phyloP scores from a whole-genome alignment of 2,329 filamentous ascomycete species.

The Escovopsis sp. region DNA sequence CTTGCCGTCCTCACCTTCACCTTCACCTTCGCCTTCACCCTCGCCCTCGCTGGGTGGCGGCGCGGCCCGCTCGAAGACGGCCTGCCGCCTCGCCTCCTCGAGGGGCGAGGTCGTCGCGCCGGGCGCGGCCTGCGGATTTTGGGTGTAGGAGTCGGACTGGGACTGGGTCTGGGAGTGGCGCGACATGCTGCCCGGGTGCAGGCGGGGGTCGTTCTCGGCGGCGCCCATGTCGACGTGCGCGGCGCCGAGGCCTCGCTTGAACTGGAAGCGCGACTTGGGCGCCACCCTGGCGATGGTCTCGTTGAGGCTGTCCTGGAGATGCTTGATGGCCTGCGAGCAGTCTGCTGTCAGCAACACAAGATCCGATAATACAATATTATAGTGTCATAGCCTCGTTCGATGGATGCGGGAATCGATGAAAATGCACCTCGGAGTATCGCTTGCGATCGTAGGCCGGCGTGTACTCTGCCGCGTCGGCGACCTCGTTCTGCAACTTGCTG shows the following conservation, averaged over 20 bases:
- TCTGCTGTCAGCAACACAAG: not conserved
- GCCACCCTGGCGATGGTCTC: constrained; percentile 51
- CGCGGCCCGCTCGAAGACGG: constrained; percentile 9
- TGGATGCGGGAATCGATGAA: not conserved
- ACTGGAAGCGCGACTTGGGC: constrained; percentile 71
- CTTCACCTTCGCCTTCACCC: too few species aligned
- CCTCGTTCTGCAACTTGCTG: constrained; percentile 64
- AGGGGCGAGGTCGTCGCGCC: constrained; percentile 4
- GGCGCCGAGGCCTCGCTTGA: constrained; percentile 32
- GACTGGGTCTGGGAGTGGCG: constrained; percentile 11
- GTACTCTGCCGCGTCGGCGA: constrained; percentile 68
- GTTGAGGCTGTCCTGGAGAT: constrained; percentile 63
- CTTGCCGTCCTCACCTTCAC: too few species aligned
- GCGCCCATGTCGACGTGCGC: constrained; percentile 28
- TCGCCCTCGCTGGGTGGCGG: too few species aligned
- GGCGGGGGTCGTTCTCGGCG: constrained; percentile 27
- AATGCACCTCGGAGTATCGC: constrained; percentile 58
- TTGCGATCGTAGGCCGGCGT: constrained; percentile 83
- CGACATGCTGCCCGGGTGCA: constrained; percentile 21
- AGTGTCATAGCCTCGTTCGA: too few species aligned
- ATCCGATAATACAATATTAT: too few species aligned
- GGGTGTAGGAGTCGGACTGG: too few species aligned
- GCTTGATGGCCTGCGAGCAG: constrained; percentile 53
- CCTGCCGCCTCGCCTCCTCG: too few species aligned
- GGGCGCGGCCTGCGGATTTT: constrained; percentile 1